Evolutionary conservation across 2,329 filamentous ascomycete species (phyloP), one percentile per base, ranked within the genome.

Genomic region (Paecilomyces variotii): DNA sequence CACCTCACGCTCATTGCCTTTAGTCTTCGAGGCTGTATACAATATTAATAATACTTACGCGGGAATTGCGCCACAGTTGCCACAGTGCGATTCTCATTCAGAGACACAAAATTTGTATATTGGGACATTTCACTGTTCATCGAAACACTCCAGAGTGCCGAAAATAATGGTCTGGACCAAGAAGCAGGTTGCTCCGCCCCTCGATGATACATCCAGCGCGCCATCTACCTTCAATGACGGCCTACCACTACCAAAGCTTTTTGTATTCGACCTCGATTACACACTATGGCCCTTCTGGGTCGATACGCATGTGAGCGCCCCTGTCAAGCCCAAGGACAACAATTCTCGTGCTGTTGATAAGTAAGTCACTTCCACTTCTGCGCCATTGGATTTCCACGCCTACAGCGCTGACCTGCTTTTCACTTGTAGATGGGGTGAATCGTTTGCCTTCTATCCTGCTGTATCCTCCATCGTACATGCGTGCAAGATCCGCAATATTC

Each of bases 281-380:
- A 97, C 94, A 0, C 82, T 97, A n/a, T 97, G 93, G 94, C 91
- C 92, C 3, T 97, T 97, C 77, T 97, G 93, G 93, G 87, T 96
- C 1, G 94, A 97, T 78, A 96, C 91, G 2, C 92, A 97, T 75
- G 88, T 94, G 66, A 84, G 85, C 26, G 83, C 86, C 5, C 92
- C 91, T 0, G 76, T 96, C 55, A 86, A 86, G 62, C 79, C 84
- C 55, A 81, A 80, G 63, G 83, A 86, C 61, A 75, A 77, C 61
- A 78, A 78, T 61, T 76, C 76, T 28, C 75, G 75, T 59, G 74
- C 71, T 30, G 72, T 74, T 4, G 76, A 79, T 61, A 69, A 70
- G 76, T 77, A 70, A 34, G 63, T 57, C n/a, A 5, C 39, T 24
- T 24, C 25, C 19, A 19, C 58, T 12, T 26, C 25, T 14, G 12